Base-by-base conservation (phyloP, 306 rosid genomes). In the Fragaria iinumae region DNA sequence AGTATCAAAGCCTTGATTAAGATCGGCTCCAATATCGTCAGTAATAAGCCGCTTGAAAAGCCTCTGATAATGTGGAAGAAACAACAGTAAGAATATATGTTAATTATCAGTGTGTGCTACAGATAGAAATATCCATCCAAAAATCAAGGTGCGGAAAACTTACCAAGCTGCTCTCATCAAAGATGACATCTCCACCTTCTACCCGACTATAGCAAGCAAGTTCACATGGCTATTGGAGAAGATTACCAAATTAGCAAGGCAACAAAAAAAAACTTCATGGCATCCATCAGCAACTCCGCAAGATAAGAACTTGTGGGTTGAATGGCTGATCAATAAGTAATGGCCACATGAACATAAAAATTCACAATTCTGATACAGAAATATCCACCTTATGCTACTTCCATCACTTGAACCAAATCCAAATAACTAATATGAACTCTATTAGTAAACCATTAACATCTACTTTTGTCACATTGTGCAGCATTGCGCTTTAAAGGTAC, bases 91-190 rank as follows among this genome's bases (percentile, higher is more conserved):
- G 43, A 77, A 63, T 12, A 32, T 47, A 49, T 25, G 25, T 9
- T 72, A 38, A 47, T 29, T 74, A 62, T 18, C 16, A 82, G 52
- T 0, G 2, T 38, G 20, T 43, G 27, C 27, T 48, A 69, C 27
- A 11, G n/a, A 70, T 48, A 63, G 10, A 41, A 57, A n/a, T 20
- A 66, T 17, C 3, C 5, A 67, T 41, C 41, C 44, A 39, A 43
- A 76, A 38, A 41, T 43, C 12, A 75, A 71, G 69, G 71, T 76
- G 38, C 62, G 71, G 10, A 70, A 62, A 76, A 83, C 88, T 87
- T 88, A 95, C 97, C 96, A 92, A 77, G 86, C 88, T 87, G 60
- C 93, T 89, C 67, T 92, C 99, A 17, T 95, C 97, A 64, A 95
- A 95, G 84, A 41, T 79, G 65, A 95, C 97, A 68, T 89, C 89